These are phyloP conservation scores for Cryptosporidium meleagridis DNA, from an alignment of 169 alveolate species.

Conservation along the genomic window DNA sequence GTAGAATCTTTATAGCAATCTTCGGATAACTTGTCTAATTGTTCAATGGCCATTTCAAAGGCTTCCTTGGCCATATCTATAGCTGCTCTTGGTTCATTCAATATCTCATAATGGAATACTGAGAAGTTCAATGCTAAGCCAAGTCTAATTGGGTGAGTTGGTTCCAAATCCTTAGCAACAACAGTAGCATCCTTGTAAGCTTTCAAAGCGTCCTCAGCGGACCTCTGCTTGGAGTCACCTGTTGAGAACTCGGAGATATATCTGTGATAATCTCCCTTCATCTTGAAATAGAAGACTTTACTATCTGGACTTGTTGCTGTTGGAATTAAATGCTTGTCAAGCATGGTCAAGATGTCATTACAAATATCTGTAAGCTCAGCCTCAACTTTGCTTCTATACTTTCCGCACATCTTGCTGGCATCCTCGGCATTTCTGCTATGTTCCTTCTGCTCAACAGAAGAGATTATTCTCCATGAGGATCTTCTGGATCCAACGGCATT, in stretches of 20 bases:
- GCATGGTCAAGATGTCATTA: constrained; percentile 90
- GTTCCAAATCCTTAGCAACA: constrained; percentile 93
- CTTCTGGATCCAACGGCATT: constrained; percentile 98
- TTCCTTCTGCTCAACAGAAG: constrained; percentile 96
- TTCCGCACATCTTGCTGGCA: constrained; percentile 91
- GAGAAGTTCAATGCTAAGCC: constrained; percentile 99
- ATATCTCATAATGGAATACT: constrained; percentile 98
- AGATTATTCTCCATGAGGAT: constrained; percentile 97
- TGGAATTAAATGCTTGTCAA: constrained; percentile 91
- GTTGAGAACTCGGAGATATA: constrained; percentile 95
- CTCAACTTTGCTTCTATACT: constrained; percentile 94
- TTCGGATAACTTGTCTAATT: constrained; percentile 93
- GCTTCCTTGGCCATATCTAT: constrained; percentile 97
- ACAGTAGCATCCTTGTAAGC: constrained; percentile 97
- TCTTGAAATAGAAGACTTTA: constrained; percentile 96
- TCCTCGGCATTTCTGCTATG: constrained; percentile 92
- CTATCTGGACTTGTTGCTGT: constrained; percentile 91
- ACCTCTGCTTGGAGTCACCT: constrained; percentile 93
- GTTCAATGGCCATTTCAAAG: constrained; percentile 96
- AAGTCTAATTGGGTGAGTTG: constrained; percentile 97
- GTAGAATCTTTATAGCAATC: constrained; percentile 96
- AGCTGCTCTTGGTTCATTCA: constrained; percentile 98
- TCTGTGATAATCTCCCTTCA: constrained; percentile 99
- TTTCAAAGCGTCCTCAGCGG: constrained; percentile 95
- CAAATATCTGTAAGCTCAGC: constrained; percentile 94